phyloP scores from a whole-genome alignment of 192 early-diverging fungal species.

The Gonapodya prolifera region DNA sequence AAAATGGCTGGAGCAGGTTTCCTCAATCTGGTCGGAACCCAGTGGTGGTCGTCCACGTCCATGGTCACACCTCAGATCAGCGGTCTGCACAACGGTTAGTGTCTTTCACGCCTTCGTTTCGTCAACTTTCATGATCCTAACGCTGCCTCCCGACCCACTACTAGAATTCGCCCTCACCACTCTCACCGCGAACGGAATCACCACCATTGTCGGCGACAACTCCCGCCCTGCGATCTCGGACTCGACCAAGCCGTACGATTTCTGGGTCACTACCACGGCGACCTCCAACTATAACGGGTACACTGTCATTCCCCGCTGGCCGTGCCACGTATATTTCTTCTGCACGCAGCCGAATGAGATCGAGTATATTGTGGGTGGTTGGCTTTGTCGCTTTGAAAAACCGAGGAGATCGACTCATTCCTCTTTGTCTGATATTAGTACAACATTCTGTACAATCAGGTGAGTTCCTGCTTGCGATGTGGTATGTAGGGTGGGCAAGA shows the following conservation, averaged over 20 bases:
- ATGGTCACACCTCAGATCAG: slow-evolving; percentile 7
- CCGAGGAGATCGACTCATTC: too few relatives aligned
- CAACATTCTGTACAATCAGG: not conserved
- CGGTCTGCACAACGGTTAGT: slow-evolving; percentile 7
- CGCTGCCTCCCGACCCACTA: not conserved
- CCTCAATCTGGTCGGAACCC: not conserved
- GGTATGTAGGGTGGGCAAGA: too few relatives aligned
- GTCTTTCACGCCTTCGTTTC: not conserved
- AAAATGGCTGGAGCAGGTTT: not conserved
- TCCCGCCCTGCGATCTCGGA: slow-evolving; percentile 6
- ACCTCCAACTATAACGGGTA: not conserved
- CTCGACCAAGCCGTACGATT: not conserved
- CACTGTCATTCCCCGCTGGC: slow-evolving; percentile 5
- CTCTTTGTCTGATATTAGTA: too few relatives aligned
- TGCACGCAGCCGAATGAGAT: not conserved
- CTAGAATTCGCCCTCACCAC: not conserved
- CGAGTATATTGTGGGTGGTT: not conserved
- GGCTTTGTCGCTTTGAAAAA: too few relatives aligned
- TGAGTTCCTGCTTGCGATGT: not conserved
- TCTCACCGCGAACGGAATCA: slow-evolving; percentile 1
- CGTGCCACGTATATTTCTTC: not conserved
- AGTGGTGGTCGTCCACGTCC: slow-evolving; percentile 8
- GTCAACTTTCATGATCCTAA: not conserved
- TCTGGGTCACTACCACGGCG: not conserved
- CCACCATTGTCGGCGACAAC: not conserved